Evolutionary conservation across 106 monocot genomes (phyloP), one percentile per base, ranked within the genome.

Genomic region (Acanthochlamys bracteata): DNA sequence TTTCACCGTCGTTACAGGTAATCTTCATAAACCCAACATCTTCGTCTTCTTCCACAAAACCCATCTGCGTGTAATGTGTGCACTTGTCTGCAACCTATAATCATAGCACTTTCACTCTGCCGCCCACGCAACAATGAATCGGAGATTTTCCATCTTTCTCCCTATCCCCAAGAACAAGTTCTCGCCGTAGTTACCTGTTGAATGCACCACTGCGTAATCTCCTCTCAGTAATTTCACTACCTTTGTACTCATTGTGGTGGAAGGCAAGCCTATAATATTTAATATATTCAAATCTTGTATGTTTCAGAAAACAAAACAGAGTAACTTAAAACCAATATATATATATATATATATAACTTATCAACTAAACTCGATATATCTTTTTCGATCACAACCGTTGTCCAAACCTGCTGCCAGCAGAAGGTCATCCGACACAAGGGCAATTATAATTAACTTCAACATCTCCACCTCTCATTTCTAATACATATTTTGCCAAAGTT

Each of bases 31-130:
- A 84, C 0, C 84, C 84, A 19, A 84, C 19, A 15, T 20, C 24
- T 8, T 12, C 43, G 80, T 67, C 39, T 13, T 62, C 58, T 71
- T 49, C 82, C 82, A 78, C n/a, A n/a, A n/a, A n/a, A 51, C 70
- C 77, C 54, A 83, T 55, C 74, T 83, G 82, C 20, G 71, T 83
- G 78, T 74, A 83, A 56, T 83, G 82, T 42, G 17, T 17, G 71
- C 82, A 83, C 41, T 33, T 25, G 9, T 15, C 2, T 9, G 71
- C 82, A 77, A 39, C 24, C 19, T 4, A 58, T 78, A 83, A 68
- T 71, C 26, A 57, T 78, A 83, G 71, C 46, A 71, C 33, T 15
- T 7, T 42, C 19, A 12, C 78, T 83, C 71, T 0, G 19, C 70
- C 15, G 59, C 74, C 82, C 82, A 83, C 25, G 63, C 65, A 22